Evolutionary conservation across 441 rosid genomes (phyloP).

Genomic region (Populus tomentosa): DNA sequence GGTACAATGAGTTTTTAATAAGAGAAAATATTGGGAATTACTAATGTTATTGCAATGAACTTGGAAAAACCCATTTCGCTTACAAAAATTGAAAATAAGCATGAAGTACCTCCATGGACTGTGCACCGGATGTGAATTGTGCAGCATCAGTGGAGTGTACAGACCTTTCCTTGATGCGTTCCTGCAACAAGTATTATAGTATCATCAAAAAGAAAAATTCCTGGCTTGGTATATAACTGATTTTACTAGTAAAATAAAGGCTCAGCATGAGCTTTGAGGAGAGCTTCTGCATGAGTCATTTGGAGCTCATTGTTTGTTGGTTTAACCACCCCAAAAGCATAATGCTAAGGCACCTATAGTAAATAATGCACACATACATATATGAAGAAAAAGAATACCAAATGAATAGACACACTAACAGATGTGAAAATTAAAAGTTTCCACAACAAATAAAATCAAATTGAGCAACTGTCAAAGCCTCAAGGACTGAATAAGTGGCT

Average conservation of each 20-base stretch:
- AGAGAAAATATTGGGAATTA: slow-evolving; percentile 13
- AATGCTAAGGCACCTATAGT: neutral
- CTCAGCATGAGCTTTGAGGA: neutral
- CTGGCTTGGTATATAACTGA: neutral
- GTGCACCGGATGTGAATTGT: slow-evolving; percentile 43
- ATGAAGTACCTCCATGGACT: slow-evolving; percentile 53
- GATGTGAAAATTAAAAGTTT: neutral
- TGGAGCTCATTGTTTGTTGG: neutral
- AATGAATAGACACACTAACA: neutral
- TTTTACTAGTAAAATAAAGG: neutral
- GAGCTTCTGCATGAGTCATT: neutral
- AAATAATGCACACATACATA: neutral
- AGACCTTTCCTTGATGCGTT: slow-evolving; percentile 83
- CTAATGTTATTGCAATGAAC: neutral
- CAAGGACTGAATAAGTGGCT: slow-evolving; percentile 1
- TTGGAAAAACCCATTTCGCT: too few relatives aligned
- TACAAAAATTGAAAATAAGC: slow-evolving; percentile 7
- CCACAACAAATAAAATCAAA: neutral
- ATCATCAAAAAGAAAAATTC: neutral
- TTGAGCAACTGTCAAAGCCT: neutral
- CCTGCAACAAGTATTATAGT: slow-evolving; percentile 38
- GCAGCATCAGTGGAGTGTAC: slow-evolving; percentile 50
- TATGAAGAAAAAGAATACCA: neutral
- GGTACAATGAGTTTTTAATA: neutral
- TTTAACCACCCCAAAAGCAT: neutral